Evolutionary conservation across 768 basidiomycete genomes (phyloP), one percentile per base, ranked within the genome.

Genomic region (Hemileccinum rubropunctum): DNA sequence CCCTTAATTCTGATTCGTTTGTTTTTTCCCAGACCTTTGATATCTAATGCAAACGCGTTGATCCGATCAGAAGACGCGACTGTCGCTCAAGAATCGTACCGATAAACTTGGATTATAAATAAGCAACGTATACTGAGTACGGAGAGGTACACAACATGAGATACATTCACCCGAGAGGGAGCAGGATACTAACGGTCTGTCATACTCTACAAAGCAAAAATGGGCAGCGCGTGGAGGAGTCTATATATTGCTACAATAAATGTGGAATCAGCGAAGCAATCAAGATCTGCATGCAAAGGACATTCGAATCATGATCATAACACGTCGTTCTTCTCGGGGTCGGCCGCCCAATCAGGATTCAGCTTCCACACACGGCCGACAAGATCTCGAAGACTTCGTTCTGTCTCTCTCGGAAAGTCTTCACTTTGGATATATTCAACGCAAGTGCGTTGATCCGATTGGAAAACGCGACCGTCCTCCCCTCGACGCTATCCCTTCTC

Each of bases 371-470:
- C 10, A 65, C 55, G 4, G 62, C 62, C 0, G 62, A 63, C 2
- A 63, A 48, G 27, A 90, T 80, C 63, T 77, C 79, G 62, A 91
- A 91, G 6, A 90, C 85, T 43, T 79, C 74, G 2, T 72, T 76
- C 67, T 90, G 86, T 42, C 88, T 65, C 57, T 88, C 85, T 55
- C 74, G 79, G 62, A 94, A 94, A 42, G 86, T 80, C 50, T 73
- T 76, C 47, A 94, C 67, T 60, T 72, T 75, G 42, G 84, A 88
- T 78, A 93, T 80, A 1, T 73, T 76, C 54, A 94, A 59, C 53
- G 85, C 84, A 12, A 93, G 74, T 18, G 76, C 78, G 65, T 91
- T 92, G 44, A 93, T 79, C 49, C 86, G 67, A 63, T 92, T 93
- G 23, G 85, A 78, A 63, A 94, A 86, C 38, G 80, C 73, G 48